phyloP scores from a whole-genome alignment of 805 yeast species.

The Yamadazyma sp. region DNA sequence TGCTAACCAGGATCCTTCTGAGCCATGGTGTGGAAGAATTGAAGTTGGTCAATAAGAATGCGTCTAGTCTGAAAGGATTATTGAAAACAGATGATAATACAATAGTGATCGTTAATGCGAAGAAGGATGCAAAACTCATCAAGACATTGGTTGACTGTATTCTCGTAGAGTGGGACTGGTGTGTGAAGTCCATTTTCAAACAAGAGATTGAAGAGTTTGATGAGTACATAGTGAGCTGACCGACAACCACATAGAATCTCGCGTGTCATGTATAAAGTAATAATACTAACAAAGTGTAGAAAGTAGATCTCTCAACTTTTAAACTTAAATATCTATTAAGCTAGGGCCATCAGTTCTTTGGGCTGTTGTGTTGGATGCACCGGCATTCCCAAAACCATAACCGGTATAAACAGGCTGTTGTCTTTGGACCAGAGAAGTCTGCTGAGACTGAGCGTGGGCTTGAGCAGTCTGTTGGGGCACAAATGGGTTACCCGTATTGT shows the following conservation, averaged over 20 bases:
- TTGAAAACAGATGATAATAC: slow-evolving; percentile 2
- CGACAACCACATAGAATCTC: not conserved
- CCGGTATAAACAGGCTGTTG: slow-evolving; percentile 70
- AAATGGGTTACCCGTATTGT: slow-evolving; percentile 58
- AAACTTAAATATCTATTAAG: slow-evolving; percentile 42
- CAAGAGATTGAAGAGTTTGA: slow-evolving; percentile 32
- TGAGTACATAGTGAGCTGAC: slow-evolving; percentile 12
- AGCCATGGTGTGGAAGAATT: slow-evolving; percentile 54
- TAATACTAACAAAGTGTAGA: slow-evolving; percentile 6
- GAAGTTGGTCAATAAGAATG: slow-evolving; percentile 11
- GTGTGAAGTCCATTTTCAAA: slow-evolving; percentile 54
- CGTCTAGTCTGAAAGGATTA: slow-evolving; percentile 14
- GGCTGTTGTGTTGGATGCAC: slow-evolving; percentile 24
- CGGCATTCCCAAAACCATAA: slow-evolving; percentile 87
- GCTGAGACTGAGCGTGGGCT: slow-evolving; percentile 20
- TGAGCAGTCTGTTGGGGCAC: slow-evolving; percentile 55
- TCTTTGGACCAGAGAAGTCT: slow-evolving; percentile 22
- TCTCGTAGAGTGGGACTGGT: slow-evolving; percentile 65
- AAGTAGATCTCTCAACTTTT: slow-evolving; percentile 1
- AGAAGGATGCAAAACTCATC: slow-evolving; percentile 36
- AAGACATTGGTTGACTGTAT: slow-evolving; percentile 19
- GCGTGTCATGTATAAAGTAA: slow-evolving; percentile 4
- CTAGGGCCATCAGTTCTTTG: slow-evolving; percentile 43
- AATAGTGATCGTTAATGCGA: slow-evolving; percentile 31
- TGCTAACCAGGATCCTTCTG: slow-evolving; percentile 54